Base-by-base conservation (phyloP, 805 yeast genomes). In the Lipomyces sp. region DNA sequence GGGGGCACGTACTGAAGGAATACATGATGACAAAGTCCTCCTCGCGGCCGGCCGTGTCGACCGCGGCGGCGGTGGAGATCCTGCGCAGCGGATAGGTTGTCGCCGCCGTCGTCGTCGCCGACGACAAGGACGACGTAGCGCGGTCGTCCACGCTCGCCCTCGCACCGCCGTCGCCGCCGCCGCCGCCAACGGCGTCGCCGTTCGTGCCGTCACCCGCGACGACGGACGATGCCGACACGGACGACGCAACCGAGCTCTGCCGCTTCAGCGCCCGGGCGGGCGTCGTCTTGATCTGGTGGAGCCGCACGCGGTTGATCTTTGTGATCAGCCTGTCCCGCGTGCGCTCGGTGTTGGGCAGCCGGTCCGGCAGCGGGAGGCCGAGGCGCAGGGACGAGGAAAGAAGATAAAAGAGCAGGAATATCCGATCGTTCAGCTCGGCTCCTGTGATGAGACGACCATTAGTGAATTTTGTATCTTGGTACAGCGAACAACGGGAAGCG, bases 1-100 rank as follows among this genome's bases (percentile, higher is more conserved):
- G 5, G 35, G 35, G 6, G 29, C 14, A 47, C 51, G 33, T 23
- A 53, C 55, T 76, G 65, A 86, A 86, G 0, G 90, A 79, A 62
- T 85, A 86, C 42, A 86, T 72, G 60, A 86, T 68, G 18, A 86
- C 86, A 63, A 84, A 86, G 60, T 86, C 95, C 53, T 83, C 84
- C 60, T 84, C 83, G 13, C 76, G 69, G 37, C 80, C 62, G 19
- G 61, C 54, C 38, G n/a, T n/a, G n/a, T n/a, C n/a, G n/a, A n/a
- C n/a, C n/a, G n/a, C n/a, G n/a, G n/a, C n/a, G n/a, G n/a, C n/a
- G n/a, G n/a, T n/a, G n/a, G n/a, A n/a, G n/a, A n/a, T n/a, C n/a
- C n/a, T n/a, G n/a, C n/a, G n/a, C 10, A 26, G 6, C 29, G 29
- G 29, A 26, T 26, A 26, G n/a, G n/a, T n/a, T n/a, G n/a, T n/a